phyloP scores from a whole-genome alignment of 1,284 basidiomycete genomes.

The Ustilago tritici region DNA sequence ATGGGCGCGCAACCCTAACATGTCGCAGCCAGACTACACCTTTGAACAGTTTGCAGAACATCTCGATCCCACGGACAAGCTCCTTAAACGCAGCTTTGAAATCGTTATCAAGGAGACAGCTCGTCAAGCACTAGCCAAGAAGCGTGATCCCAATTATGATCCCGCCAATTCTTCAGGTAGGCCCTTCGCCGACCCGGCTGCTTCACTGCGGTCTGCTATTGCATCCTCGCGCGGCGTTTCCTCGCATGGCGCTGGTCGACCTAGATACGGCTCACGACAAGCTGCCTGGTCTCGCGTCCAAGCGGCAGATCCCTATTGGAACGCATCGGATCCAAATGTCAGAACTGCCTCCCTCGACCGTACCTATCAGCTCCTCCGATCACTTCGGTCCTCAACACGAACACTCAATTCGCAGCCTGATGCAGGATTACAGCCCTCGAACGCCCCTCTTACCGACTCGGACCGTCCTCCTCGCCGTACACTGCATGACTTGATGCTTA shows the following conservation, averaged over 20 bases:
- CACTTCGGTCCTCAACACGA: slow-evolving; percentile 12
- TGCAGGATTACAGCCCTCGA: not conserved
- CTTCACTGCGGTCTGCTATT: slow-evolving; percentile 32
- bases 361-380: slow-evolving; percentile 29
- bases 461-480: slow-evolving; percentile 3
- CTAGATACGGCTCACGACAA: not conserved
- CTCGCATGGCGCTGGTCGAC: slow-evolving; percentile 6
- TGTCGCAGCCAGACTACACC: slow-evolving; percentile 46
- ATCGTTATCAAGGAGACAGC: slow-evolving; percentile 55
- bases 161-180: slow-evolving; percentile 4
- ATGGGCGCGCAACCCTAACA: slow-evolving; percentile 17
- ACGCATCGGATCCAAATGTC: not conserved
- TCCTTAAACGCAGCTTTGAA: slow-evolving; percentile 47
- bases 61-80: slow-evolving; percentile 48
- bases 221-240: slow-evolving; percentile 21
- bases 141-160: slow-evolving; percentile 21
- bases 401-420: not conserved
- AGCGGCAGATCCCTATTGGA: not conserved
- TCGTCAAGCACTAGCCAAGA: slow-evolving; percentile 43
- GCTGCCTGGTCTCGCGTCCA: not conserved
- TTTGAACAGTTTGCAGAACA: slow-evolving; percentile 54
- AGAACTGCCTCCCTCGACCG: slow-evolving; percentile 11
- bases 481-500: slow-evolving; percentile 17
- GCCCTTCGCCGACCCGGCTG: slow-evolving; percentile 22
- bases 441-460: not conserved